Base-by-base conservation (phyloP, 1,284 basidiomycete species). In the Calocybe gambosa region DNA sequence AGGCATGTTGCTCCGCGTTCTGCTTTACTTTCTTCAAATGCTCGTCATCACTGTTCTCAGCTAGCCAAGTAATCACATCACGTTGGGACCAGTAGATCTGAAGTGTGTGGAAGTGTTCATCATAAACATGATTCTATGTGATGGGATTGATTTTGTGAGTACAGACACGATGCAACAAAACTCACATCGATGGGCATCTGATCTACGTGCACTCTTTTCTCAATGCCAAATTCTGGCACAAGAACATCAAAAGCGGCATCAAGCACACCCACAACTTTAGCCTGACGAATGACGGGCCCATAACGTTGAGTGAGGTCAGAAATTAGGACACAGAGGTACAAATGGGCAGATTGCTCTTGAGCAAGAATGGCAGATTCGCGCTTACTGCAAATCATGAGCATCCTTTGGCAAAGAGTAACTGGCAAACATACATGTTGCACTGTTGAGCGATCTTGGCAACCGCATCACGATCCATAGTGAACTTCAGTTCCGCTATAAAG, bases 141-240 rank as follows among this genome's bases (percentile, higher is more conserved):
- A 43, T 8, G 9, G 39, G 25, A 12, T 55, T 43, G 55, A 45
- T 50, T 52, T 33, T 43, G 39, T 16, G 18, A 38, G 21, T 23
- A 15, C 31, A 16, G 21, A 19, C 3, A 44, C 3, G 34, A 10
- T 8, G 5, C 41, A 31, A 15, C 25, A 2, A 43, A 21, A 65
- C 84, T 66, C 61, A 91, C 89, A 55, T 94, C 90, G 46, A 95
- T 90, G 13, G 96, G 95, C 85, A 99, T 96, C 69, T 98, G 93
- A 65, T 99, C 96, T 39, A 95, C 89, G 60, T 99, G 95, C 2
- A 98, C 93, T 39, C 95, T 81, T 76, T 99, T 99, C 73, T 99
- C 96, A 58, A 99, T 94, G 39, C 91, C 89, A 60, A 96, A 95
- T 61, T 96, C 93, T 40, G 92, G 89, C 39, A 93, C 78, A 21